A percentile compares a stretch with the other conserved stretches of the same genome.
Evolutionary conservation across 345 rosid genomes (phyloP).

Genomic region (Aethionema arabicum): DNA sequence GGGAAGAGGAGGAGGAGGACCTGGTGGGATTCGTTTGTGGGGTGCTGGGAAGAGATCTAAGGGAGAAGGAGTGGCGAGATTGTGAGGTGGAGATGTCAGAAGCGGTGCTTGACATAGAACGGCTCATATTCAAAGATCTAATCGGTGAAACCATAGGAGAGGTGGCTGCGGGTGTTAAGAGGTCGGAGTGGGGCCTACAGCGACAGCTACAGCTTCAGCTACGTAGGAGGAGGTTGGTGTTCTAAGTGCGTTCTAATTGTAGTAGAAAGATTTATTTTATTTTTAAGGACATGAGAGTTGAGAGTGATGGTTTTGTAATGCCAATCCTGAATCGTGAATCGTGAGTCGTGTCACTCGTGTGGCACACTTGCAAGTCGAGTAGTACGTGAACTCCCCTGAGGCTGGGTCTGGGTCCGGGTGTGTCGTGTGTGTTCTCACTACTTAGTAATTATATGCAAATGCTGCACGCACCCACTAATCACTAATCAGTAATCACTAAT

Average conservation of each 20-base stretch:
- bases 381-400: no score
- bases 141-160: constrained; percentile 76
- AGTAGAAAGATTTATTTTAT: no score
- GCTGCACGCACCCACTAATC: constrained; percentile 1
- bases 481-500: background rate
- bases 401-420: no score
- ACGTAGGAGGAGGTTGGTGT: constrained; percentile 74
- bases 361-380: no score
- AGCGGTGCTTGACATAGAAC: constrained; percentile 67
- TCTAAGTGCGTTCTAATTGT: constrained; percentile 46
- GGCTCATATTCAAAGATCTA: constrained; percentile 80
- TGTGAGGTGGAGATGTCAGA: constrained; percentile 70
- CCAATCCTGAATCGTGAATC: no score
- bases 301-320: constrained; percentile 16
- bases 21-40: constrained; percentile 65
- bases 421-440: no score
- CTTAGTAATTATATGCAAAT: background rate
- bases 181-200: constrained; percentile 13
- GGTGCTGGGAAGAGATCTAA: constrained; percentile 70
- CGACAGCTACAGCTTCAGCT: background rate
- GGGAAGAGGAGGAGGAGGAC: constrained; percentile 40
- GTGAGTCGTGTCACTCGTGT: no score
- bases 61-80: constrained; percentile 71
- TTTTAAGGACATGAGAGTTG: background rate
- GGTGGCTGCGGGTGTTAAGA: constrained; percentile 43